Percentiles rank a stretch among this genome's conserved stretches.
Conservation (phyloP, 768 basidiomycete species). For the Amyloporia xantha region DNA sequence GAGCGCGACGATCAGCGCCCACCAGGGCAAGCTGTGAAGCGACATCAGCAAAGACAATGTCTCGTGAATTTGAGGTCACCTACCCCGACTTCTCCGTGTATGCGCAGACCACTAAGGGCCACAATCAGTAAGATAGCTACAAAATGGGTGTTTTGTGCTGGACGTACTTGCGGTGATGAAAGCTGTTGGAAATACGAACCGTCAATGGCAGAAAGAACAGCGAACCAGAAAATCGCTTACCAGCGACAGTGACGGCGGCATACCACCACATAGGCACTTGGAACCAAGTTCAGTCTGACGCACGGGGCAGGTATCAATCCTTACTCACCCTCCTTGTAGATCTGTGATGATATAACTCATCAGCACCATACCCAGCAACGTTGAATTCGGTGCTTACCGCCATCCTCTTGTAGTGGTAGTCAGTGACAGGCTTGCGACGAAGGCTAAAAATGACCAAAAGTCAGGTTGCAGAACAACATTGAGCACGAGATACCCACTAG, state of each 20-base stretch:
- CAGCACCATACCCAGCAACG: background rate
- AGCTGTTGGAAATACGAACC: background rate
- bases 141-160: background rate
- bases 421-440: constrained; percentile 19
- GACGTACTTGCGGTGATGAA: constrained; percentile 4
- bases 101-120: constrained; percentile 1
- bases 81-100: constrained; percentile 5
- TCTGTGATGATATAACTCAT: background rate
- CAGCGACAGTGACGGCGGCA: background rate
- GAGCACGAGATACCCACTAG: background rate
- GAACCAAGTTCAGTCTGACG: background rate
- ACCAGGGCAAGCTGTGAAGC: constrained; percentile 42
- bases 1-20: constrained; percentile 40
- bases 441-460: background rate
- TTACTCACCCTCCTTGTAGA: constrained; percentile 2
- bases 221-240: background rate
- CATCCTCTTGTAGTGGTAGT: constrained; percentile 56
- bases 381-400: constrained; percentile 29
- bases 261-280: constrained; percentile 27
- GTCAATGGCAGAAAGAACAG: background rate
- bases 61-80: background rate
- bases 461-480: background rate
- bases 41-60: background rate
- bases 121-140: background rate
- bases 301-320: background rate